Conservation (phyloP, 345 rosid genomes). For the Aquilaria sinensis region DNA sequence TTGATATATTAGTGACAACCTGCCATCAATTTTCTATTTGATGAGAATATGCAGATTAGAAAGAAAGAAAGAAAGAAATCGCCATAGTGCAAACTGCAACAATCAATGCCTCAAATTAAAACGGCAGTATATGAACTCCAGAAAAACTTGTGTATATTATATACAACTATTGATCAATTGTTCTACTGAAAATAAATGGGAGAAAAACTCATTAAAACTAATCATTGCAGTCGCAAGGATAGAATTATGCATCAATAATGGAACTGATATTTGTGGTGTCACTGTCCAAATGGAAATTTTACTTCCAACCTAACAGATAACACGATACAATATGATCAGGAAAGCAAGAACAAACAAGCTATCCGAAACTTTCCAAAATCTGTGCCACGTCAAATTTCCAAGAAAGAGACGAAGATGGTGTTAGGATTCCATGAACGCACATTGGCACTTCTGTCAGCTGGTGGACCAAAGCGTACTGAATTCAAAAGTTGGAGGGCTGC, state of each 20-base stretch:
- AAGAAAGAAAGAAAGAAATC: slow-evolving; percentile 1
- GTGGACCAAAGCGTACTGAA: too few species aligned
- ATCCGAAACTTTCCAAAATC: background rate
- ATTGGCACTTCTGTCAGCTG: too few species aligned
- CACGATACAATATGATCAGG: background rate
- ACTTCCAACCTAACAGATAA: background rate
- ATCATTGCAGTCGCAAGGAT: too few species aligned
- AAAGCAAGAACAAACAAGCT: background rate
- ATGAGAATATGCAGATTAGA: background rate
- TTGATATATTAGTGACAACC: slow-evolving; percentile 42
- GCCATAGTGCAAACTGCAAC: background rate
- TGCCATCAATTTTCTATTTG: slow-evolving; percentile 18
- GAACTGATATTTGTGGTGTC: background rate
- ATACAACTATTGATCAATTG: background rate
- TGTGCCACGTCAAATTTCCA: too few species aligned
- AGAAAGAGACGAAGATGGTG: too few species aligned
- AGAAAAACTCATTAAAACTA: too few species aligned
- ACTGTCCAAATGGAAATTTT: background rate
- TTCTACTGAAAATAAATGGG: background rate
- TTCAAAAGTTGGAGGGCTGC: too few species aligned
- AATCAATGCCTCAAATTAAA: background rate
- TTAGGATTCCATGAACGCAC: too few species aligned
- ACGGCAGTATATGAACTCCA: background rate
- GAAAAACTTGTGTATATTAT: background rate
- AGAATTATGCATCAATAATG: too few species aligned